Conservation (phyloP, 2,329 filamentous ascomycete species). For the Botrytis cinerea region DNA sequence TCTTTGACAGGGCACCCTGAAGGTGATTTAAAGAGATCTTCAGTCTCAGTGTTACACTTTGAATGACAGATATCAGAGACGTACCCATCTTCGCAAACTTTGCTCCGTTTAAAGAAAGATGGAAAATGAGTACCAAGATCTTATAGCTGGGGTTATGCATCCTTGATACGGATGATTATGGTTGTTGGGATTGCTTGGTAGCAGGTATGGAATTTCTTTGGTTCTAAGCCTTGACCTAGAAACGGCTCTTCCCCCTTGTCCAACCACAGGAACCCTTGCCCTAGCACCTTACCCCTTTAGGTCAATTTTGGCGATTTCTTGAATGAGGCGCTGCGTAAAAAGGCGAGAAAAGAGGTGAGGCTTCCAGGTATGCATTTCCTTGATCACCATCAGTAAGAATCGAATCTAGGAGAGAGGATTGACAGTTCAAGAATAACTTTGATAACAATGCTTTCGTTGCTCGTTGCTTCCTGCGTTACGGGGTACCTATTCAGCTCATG, state of each 20-base stretch:
- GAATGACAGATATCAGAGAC: background rate
- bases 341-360: slow-evolving; percentile 18
- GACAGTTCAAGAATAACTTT: slow-evolving; percentile 17
- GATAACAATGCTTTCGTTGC: slow-evolving; percentile 6
- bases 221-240: slow-evolving; percentile 15
- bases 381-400: background rate
- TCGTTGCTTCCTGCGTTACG: slow-evolving; percentile 21
- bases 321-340: slow-evolving; percentile 21
- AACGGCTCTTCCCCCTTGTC: slow-evolving; percentile 24
- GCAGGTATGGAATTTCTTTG: background rate
- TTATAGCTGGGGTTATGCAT: slow-evolving; percentile 4
- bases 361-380: slow-evolving; percentile 1
- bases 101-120: background rate
- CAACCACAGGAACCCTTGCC: background rate
- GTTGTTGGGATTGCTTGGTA: background rate
- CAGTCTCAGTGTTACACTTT: background rate
- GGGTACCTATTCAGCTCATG: slow-evolving; percentile 18
- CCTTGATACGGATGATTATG: slow-evolving; percentile 1
- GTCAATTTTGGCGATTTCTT: slow-evolving; percentile 17
- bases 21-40: slow-evolving; percentile 6
- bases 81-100: slow-evolving; percentile 7
- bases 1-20: slow-evolving; percentile 9
- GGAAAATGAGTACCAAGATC: slow-evolving; percentile 9
- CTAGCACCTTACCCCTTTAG: slow-evolving; percentile 18
- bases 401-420: background rate